Evolutionary conservation across 345 rosid genomes (phyloP), one percentile per base, ranked within the genome.

Genomic region (Pistacia atlantica): DNA sequence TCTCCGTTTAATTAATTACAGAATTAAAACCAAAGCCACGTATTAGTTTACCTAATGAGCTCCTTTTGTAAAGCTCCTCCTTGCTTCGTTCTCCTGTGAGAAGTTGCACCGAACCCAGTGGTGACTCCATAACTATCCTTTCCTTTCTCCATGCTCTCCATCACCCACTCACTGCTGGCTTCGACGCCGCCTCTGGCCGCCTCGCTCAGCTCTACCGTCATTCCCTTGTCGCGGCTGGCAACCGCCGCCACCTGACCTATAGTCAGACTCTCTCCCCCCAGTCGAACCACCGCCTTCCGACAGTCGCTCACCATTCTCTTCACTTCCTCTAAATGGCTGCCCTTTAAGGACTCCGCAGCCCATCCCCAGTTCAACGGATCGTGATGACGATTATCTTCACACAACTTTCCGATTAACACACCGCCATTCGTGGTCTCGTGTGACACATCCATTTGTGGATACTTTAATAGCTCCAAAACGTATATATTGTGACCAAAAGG

Each of bases 301-400:
- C 78, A 87, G 28, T 85, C 88, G 1, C 37, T 60, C 38, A 87
- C 82, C 88, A 85, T 87, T 31, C 66, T 66, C 58, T 67, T 85
- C 54, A 85, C 88, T 54, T 87, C 88, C 33, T 87, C 88, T 3
- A 85, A 73, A 76, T 87, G 90, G 78, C 90, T 87, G 0, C 88
- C 87, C 61, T 78, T 85, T 79, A 83, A 54, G 12, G 85, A 69
- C 80, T 87, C 88, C 0, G 87, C 83, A 8, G 85, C 80, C 7
- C 52, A 28, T 1, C 17, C 82, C 88, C 88, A 87, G 62, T 76
- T 81, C 74, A 87, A 63, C 0, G 90, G 90, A 71, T 87, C 88
- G 46, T 7, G 46, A 42, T 42, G 46, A 7, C 6, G 46, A 52
- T 16, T 37, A 20, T 64, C 45, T 5, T 51, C 56, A 28, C 79